Base-by-base conservation (phyloP, 139 green algal genomes). In the Ettlia oleoabundans region DNA sequence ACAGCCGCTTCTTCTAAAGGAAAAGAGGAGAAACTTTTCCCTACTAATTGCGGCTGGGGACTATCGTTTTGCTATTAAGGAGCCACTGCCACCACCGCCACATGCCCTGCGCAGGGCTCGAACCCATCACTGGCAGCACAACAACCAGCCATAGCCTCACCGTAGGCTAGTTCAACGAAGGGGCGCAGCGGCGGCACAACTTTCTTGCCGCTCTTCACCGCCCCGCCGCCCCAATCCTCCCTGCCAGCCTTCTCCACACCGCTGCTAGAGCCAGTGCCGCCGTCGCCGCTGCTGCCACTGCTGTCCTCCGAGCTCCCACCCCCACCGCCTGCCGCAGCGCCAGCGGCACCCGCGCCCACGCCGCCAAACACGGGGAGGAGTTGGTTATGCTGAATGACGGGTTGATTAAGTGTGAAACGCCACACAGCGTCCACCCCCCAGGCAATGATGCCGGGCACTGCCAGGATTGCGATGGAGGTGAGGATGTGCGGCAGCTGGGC, bases 161-260 rank as follows among this genome's bases (percentile, higher is more conserved):
- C 88, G 58, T 96, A 96, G 1, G 81, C 81, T 55, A 93, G 68
- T 40, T 85, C 63, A 26, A 95, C 15, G 69, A 96, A 96, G 0
- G 87, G 70, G 73, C 74, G 66, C 37, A 70, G 51, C 9, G 53
- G 84, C 30, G n/a, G 18, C 15, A 22, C 18, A 15, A 22, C 18
- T 15, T 58, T 58, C 47, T 58, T 10, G 13, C 10, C 13, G 10
- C 13, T 41, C 41, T 8, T 33, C 33, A 28, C 40, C 24, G 8
- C 22, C 7, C 1, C 24, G n/a, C 21, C 8, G 42, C 26, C 15
- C 26, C 33, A n/a, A 28, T 42, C 21, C n/a, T n/a, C n/a, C n/a
- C n/a, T n/a, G n/a, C n/a, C n/a, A n/a, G n/a, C n/a, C n/a, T n/a
- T n/a, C n/a, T n/a, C n/a, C n/a, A n/a, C n/a, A n/a, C n/a, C n/a